phyloP scores from a whole-genome alignment of 805 yeast genomes.

The Candida broadrunensis region DNA sequence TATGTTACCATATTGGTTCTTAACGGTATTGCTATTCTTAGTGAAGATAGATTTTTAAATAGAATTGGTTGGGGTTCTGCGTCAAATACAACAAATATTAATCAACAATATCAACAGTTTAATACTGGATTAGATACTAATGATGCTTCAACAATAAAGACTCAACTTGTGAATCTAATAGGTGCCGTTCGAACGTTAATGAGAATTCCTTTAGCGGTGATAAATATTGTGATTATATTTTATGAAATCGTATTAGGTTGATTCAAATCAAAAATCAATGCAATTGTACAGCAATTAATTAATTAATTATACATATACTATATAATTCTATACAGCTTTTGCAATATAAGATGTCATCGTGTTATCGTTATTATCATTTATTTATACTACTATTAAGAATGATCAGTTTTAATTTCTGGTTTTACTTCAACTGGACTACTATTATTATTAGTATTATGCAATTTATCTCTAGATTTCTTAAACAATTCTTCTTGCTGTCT shows the following conservation, averaged over 20 bases:
- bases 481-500: conserved; percentile 92
- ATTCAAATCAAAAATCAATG: too few species aligned
- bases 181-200: conserved; percentile 73
- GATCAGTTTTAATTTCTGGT: background rate
- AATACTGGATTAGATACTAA: conserved; percentile 48
- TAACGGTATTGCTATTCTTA: conserved; percentile 74
- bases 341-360: too few species aligned
- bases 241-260: conserved; percentile 72
- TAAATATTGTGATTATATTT: conserved; percentile 61
- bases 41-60: conserved; percentile 75
- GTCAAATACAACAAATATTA: conserved; percentile 13
- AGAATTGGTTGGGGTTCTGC: conserved; percentile 44
- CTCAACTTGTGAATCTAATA: conserved; percentile 61
- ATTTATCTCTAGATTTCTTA: conserved; percentile 67
- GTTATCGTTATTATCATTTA: too few species aligned
- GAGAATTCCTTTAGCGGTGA: conserved; percentile 69
- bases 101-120: conserved; percentile 12
- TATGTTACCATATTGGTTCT: conserved; percentile 58
- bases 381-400: too few species aligned
- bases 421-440: background rate
- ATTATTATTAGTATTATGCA: conserved; percentile 35
- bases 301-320: too few species aligned
- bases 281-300: too few species aligned
- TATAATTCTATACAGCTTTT: too few species aligned
- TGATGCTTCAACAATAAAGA: conserved; percentile 37